These are phyloP conservation scores for Takashimella tepidaria DNA, from an alignment of 1,284 basidiomycete genomes.

Conservation along the genomic window DNA sequence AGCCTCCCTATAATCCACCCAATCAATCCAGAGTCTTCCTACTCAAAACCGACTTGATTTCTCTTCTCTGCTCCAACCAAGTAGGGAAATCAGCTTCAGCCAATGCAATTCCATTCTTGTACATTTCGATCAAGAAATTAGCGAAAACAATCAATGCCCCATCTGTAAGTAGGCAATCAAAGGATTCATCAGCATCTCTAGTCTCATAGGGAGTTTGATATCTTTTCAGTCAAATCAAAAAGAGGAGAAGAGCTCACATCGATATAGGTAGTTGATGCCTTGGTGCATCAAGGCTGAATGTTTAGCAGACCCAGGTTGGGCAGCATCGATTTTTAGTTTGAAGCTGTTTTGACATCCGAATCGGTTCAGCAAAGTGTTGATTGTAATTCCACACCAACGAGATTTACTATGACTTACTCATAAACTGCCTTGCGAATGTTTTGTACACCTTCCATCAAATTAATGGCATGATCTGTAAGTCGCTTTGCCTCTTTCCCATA, in stretches of 20 bases:
- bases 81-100: conserved; percentile 58
- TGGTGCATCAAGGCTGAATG: conserved; percentile 66
- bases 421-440: conserved; percentile 88
- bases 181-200: no score
- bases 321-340: conserved; percentile 81
- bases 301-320: conserved; percentile 70
- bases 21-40: conserved; percentile 65
- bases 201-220: conserved; percentile 4
- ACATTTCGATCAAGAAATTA: conserved; percentile 84
- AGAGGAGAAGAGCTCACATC: conserved; percentile 23
- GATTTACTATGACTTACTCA: conserved; percentile 59
- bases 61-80: conserved; percentile 76
- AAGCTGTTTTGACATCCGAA: conserved; percentile 60
- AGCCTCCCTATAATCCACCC: neutral
- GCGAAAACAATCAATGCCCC: conserved; percentile 91
- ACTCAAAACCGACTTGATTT: conserved; percentile 72
- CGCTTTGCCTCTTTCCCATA: conserved; percentile 70
- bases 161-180: no score
- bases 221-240: neutral
- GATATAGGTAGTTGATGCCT: conserved; percentile 76
- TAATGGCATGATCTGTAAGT: conserved; percentile 80
- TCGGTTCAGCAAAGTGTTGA: neutral
- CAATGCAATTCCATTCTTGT: conserved; percentile 48
- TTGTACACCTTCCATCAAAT: conserved; percentile 85
- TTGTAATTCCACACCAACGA: conserved; percentile 1